Evolutionary conservation across 345 rosid species (phyloP).

Genomic region (Citrus cavaleriei): DNA sequence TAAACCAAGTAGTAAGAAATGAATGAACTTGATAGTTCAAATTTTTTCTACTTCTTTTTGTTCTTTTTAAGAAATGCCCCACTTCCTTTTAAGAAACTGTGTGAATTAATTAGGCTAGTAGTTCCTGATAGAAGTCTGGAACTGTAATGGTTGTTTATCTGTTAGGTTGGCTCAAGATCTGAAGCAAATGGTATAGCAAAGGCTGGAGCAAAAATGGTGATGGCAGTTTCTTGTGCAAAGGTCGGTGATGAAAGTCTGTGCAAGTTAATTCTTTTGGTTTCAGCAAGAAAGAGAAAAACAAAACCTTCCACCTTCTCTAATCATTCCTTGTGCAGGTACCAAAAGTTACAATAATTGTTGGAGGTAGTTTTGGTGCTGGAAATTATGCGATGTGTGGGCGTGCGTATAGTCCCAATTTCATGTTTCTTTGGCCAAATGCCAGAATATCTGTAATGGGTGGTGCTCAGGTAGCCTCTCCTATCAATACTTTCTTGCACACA

Average conservation of each 20-base stretch:
- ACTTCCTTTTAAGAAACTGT: not conserved
- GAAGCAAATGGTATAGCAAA: slow-evolving; percentile 98
- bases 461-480: slow-evolving; percentile 56
- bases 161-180: slow-evolving; percentile 92
- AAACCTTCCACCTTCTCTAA: not conserved
- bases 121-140: not conserved
- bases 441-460: slow-evolving; percentile 97
- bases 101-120: not conserved
- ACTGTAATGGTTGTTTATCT: not conserved
- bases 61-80: not conserved
- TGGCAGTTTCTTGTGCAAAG: slow-evolving; percentile 98
- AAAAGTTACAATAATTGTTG: slow-evolving; percentile 76
- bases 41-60: not conserved
- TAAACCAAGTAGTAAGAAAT: not conserved
- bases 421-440: slow-evolving; percentile 98
- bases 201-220: slow-evolving; percentile 98
- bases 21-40: not conserved
- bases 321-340: slow-evolving; percentile 56
- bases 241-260: slow-evolving; percentile 28
- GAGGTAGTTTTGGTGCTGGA: slow-evolving; percentile 98
- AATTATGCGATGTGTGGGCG: slow-evolving; percentile 99
- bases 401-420: slow-evolving; percentile 81
- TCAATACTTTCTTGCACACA: not conserved
- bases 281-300: not conserved
- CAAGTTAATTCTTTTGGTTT: not conserved